Conservation (phyloP, 1,284 basidiomycete genomes). For the Cutaneotrichosporon sp. region DNA sequence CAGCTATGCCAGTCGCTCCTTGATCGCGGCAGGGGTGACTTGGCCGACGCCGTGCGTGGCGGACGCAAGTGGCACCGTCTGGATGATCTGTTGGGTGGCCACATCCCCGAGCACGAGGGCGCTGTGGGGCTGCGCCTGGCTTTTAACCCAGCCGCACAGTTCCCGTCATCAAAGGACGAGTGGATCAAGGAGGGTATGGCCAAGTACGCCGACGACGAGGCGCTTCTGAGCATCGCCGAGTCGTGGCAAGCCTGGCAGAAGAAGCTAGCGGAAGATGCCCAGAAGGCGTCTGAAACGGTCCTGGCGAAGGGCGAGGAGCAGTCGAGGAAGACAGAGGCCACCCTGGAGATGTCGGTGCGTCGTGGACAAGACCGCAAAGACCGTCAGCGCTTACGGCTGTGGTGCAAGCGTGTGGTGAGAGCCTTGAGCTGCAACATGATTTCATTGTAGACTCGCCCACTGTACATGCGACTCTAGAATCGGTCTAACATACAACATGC, state of each 20-base stretch:
- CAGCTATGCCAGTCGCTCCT: background rate
- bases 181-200: background rate
- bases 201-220: background rate
- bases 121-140: background rate
- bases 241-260: too few species aligned
- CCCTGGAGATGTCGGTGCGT: too few species aligned
- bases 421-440: too few species aligned
- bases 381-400: too few species aligned
- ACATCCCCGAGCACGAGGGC: background rate
- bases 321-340: too few species aligned
- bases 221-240: background rate
- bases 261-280: too few species aligned
- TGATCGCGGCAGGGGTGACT: background rate
- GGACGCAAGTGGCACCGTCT: background rate
- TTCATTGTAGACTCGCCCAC: too few species aligned
- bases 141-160: background rate
- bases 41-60: background rate
- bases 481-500: conserved; percentile 17
- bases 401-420: too few species aligned
- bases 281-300: too few species aligned
- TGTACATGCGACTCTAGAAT: too few species aligned
- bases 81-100: background rate
- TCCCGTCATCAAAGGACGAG: background rate
- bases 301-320: too few species aligned
- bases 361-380: too few species aligned